phyloP scores from a whole-genome alignment of 306 rosid species.

The Cucurbita pepo region DNA sequence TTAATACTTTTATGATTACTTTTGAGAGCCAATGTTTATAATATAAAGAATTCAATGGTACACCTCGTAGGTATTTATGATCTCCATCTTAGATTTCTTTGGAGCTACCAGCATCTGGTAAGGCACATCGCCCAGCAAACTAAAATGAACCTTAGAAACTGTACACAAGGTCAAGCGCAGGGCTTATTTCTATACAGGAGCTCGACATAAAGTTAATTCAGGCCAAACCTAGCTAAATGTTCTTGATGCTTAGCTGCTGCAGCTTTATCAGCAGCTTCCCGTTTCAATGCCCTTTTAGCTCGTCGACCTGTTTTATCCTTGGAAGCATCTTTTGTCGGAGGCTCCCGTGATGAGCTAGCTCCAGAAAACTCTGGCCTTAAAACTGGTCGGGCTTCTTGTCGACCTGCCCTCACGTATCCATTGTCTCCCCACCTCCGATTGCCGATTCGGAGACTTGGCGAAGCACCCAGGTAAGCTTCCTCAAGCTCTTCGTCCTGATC shows the following conservation, averaged over 20 bases:
- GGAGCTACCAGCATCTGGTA: not conserved
- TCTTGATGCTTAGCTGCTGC: conserved; percentile 71
- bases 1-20: not conserved
- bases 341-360: conserved; percentile 43
- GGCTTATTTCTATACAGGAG: not conserved
- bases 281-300: conserved; percentile 71
- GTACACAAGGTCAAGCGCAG: not conserved
- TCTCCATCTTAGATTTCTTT: not conserved
- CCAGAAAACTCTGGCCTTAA: conserved; percentile 28
- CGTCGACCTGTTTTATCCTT: conserved; percentile 44
- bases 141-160: not conserved
- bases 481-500: conserved; percentile 44
- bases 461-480: conserved; percentile 37
- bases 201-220: conserved; percentile 20
- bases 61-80: not conserved
- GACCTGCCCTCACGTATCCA: conserved; percentile 62
- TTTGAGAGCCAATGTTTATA: not conserved
- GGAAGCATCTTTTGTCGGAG: conserved; percentile 29
- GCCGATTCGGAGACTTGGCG: conserved; percentile 56
- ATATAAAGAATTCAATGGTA: not conserved
- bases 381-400: conserved; percentile 61
- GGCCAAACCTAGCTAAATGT: conserved; percentile 49
- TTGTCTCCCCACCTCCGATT: conserved; percentile 87
- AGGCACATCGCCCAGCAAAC: not conserved
- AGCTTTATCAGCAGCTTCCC: conserved; percentile 80